Evolutionary conservation across 2,329 filamentous ascomycete genomes (phyloP).

Genomic region (Fusarium chaquense): DNA sequence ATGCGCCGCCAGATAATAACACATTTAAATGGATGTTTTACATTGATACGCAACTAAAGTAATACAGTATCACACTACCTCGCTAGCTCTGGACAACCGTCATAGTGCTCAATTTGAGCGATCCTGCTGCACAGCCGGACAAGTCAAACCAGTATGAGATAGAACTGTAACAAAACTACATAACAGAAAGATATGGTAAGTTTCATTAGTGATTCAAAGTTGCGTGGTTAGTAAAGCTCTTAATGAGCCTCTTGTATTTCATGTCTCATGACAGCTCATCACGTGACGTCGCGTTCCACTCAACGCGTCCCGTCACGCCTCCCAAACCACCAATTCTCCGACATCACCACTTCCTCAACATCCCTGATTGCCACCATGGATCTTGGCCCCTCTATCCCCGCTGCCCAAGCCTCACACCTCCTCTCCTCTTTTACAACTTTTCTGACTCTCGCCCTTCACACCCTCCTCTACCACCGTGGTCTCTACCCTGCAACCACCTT

Average conservation of each 20-base stretch:
- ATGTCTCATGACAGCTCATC: conserved; percentile 10
- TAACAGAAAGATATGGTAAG: too few relatives aligned
- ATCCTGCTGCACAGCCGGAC: neutral
- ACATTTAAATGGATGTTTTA: neutral
- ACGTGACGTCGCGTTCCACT: conserved; percentile 48
- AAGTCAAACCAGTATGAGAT: neutral
- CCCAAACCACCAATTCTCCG: conserved; percentile 11
- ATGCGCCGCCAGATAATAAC: too few relatives aligned
- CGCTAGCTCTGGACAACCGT: neutral
- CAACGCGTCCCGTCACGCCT: conserved; percentile 39
- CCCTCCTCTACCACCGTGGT: conserved; percentile 83
- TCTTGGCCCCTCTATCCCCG: conserved; percentile 47
- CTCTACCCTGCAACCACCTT: conserved; percentile 86
- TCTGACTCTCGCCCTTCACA: conserved; percentile 85
- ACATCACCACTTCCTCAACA: conserved; percentile 1
- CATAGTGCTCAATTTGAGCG: neutral
- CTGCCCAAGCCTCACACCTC: conserved; percentile 59
- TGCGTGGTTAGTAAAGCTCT: neutral
- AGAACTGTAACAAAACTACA: too few relatives aligned
- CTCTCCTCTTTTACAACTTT: conserved; percentile 81
- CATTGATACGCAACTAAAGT: neutral
- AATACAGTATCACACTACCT: neutral
- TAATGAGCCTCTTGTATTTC: neutral
- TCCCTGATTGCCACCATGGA: conserved; percentile 13
- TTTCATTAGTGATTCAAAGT: neutral